Base-by-base conservation (phyloP, 345 rosid species). In the Pugionium cornutum region DNA sequence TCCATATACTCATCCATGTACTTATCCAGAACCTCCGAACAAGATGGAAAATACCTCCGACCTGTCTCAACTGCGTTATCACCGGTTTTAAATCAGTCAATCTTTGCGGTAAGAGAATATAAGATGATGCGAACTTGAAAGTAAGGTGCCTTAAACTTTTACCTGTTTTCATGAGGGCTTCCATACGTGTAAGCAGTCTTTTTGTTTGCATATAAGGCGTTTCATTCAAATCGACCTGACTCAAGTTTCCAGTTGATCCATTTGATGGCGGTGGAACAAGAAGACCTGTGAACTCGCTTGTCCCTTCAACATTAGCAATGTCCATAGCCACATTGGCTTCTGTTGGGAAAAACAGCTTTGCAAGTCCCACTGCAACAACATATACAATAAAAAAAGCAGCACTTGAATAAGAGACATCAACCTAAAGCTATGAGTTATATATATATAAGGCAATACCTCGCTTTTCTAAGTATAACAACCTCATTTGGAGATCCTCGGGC, bases 251-350 rank as follows among this genome's bases (percentile, higher is more conserved):
- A 3, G 50, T 83, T 2, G 86, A 77, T 59, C 82, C 82, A 76
- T 80, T 85, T 7, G 94, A 70, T 25, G 81, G 76, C 44, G 86
- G 66, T 43, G 78, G 75, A 67, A 80, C 56, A 54, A 80, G 71
- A 65, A 81, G 72, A 35, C 89, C 92, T 41, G 90, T 70, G 71
- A 85, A 85, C 77, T 85, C 92, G 9, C 73, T 65, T 11, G 91
- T 81, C 69, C 83, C 86, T 77, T 82, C 85, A 59, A 89, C 85
- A 72, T 86, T 72, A 26, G 92, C 99, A 65, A 80, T 81, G 72
- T 90, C 89, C 96, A 94, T 88, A 34, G 95, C 99, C 58, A 94
- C 76, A 82, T 86, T 83, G 33, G 99, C 97, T 82, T 94, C 97
- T 42, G 86, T 60, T 9, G 99, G 99, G 65, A 94, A 94, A 60